Percentiles rank a stretch among this genome's conserved stretches.
Conservation (phyloP, 2,329 filamentous ascomycete species). For the Aspergillus sergii region DNA sequence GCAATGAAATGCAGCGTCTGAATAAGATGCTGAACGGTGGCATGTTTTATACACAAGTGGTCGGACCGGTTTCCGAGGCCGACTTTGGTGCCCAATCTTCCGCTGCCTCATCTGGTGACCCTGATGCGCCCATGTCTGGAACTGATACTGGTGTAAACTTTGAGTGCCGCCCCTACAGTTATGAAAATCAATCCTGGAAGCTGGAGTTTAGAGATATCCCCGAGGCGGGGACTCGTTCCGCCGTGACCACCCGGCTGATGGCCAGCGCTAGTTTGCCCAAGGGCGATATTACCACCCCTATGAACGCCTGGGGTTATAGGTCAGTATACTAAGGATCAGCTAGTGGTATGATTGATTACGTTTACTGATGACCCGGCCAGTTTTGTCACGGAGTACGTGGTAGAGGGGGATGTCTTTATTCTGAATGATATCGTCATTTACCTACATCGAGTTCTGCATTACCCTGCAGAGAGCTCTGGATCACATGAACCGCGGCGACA, state of each 20-base stretch:
- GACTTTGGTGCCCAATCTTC: slow-evolving; percentile 34
- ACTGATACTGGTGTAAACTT: slow-evolving; percentile 19
- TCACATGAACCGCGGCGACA: slow-evolving; percentile 34
- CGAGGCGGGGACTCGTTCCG: slow-evolving; percentile 55
- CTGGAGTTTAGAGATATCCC: slow-evolving; percentile 54
- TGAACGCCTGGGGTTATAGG: slow-evolving; percentile 58
- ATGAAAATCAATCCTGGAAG: slow-evolving; percentile 44
- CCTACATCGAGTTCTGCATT: slow-evolving; percentile 57
- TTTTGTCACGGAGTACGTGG: slow-evolving; percentile 59
- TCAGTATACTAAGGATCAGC: slow-evolving; percentile 34
- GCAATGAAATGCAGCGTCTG: slow-evolving; percentile 47
- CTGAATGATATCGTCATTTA: slow-evolving; percentile 60
- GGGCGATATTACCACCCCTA: slow-evolving; percentile 53
- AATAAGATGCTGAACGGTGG: slow-evolving; percentile 53
- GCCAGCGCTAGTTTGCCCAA: slow-evolving; percentile 51
- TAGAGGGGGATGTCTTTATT: slow-evolving; percentile 61
- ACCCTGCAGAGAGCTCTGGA: slow-evolving; percentile 41
- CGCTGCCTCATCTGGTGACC: slow-evolving; percentile 19
- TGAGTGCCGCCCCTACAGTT: slow-evolving; percentile 29
- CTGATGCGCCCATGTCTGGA: slow-evolving; percentile 39
- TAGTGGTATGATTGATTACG: slow-evolving; percentile 6
- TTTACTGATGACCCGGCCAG: slow-evolving; percentile 36
- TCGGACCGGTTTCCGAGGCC: slow-evolving; percentile 46
- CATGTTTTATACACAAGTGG: slow-evolving; percentile 58
- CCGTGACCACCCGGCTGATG: slow-evolving; percentile 57